Base-by-base conservation (phyloP, 2,329 filamentous ascomycete species). In the Ceratocystis variospora region DNA sequence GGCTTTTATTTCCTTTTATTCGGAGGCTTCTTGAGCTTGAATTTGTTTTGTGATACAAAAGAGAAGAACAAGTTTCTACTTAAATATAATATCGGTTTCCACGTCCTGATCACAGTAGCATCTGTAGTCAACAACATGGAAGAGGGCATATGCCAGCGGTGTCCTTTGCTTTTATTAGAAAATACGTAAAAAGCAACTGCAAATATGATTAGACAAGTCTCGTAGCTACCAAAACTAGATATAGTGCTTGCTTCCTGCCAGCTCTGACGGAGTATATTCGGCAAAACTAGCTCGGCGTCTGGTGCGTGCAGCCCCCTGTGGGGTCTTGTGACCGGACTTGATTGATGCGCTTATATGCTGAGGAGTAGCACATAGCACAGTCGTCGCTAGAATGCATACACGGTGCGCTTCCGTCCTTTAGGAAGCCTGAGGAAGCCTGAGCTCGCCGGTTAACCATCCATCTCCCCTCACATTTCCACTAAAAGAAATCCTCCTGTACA, bases 1-100 rank as follows among this genome's bases (percentile, higher is more conserved):
- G 62, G 53, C 65, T 63, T 57, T 48, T 33, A 25, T 53, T 19
- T 53, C 55, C 45, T 61, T 50, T 57, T 25, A 19, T 33, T 62
- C 25, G 15, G 25, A 22, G 37, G 19, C 61, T 44, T 41, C 2
- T 31, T 41, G 55, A 17, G 33, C 31, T 31, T 61, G n/a, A 31
- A 8, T 33, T 61, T 37, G 25, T 61, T 19, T 41, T 15, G 22
- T 50, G 48, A 50, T 19, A 50, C 48, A 22, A 22, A 50, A 50
- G 8, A 10, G 48, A 22, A 50, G 37, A 41, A 41, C 37, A 41
- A 12, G 48, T 19, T 50, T 50, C n/a, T 50, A 50, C 8, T 50
- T 50, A n/a, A 8, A 50, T 25, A 10, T 25, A 19, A 2, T 8
- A 22, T 22, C 6, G n/a, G 3, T 50, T 50, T 25, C 6, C 48